Evolutionary conservation across 768 basidiomycete genomes (phyloP).

Genomic region (Boletus reticulatus): DNA sequence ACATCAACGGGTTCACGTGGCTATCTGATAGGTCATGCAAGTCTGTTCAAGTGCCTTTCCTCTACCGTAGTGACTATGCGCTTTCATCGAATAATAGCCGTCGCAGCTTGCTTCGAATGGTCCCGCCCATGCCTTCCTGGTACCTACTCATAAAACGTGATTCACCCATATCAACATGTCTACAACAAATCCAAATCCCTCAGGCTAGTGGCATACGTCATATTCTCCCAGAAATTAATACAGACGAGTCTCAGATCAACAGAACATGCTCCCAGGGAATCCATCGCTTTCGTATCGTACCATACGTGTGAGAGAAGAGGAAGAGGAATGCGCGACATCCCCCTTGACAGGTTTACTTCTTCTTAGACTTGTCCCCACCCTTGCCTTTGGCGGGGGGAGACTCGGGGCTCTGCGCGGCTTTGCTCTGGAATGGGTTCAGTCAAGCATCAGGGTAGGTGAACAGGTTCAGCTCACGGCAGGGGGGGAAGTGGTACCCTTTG

Average conservation of each 20-base stretch:
- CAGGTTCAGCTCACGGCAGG: conserved; percentile 11
- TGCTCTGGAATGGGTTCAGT: conserved; percentile 16
- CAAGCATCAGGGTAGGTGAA: not conserved
- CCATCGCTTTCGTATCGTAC: conserved; percentile 6
- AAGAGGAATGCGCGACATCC: not conserved
- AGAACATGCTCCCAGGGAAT: not conserved
- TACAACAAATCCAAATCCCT: conserved; percentile 2
- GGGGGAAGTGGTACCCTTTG: conserved; percentile 20
- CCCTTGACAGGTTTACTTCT: conserved; percentile 21
- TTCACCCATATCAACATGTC: not conserved
- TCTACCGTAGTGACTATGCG: too few species aligned
- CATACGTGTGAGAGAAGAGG: not conserved
- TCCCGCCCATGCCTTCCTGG: too few species aligned
- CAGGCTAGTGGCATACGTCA: not conserved
- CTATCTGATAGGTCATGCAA: too few species aligned
- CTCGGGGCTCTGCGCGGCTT: conserved; percentile 20
- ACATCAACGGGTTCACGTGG: too few species aligned
- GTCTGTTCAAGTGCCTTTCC: too few species aligned
- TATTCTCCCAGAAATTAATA: not conserved
- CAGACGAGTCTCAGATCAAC: not conserved
- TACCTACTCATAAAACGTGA: not conserved
- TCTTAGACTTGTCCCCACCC: conserved; percentile 29
- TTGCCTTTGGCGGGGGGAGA: conserved; percentile 29
- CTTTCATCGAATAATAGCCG: too few species aligned
- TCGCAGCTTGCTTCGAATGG: too few species aligned